Base-by-base conservation (phyloP, 2,329 filamentous ascomycete species). In the Aspergillus transmontanensis region DNA sequence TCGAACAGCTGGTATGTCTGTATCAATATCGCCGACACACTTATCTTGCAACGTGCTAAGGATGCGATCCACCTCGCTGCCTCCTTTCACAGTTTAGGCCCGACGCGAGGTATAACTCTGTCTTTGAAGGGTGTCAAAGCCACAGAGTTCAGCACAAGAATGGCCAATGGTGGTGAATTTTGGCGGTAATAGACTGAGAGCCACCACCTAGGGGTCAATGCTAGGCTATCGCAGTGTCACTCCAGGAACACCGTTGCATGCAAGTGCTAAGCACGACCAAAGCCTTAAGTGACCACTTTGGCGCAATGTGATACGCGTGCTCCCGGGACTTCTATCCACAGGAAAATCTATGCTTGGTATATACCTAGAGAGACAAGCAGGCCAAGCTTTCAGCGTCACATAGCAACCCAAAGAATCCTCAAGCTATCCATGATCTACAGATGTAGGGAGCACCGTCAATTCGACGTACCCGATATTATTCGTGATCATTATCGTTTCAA, bases 371-470 rank as follows among this genome's bases (percentile, higher is more conserved):
- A 19, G 64, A 58, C 61, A 68, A 61, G 26, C 64, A 66, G 43
- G 64, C 56, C 21, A 85, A 87, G 58, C 80, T 81, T 74, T 89
- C 87, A 3, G 86, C 75, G 67, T 89, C 87, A 71, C 85, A 88
- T 68, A 73, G 74, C 7, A 81, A 64, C 3, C 82, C 82, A 6
- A 26, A 28, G 21, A 11, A 6, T 14, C 14, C 12, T 7, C 6
- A 28, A 26, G 23, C 2, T 46, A 11, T 48, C 16, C 5, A 26
- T 48, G 21, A 7, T 48, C 12, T 48, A 48, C 45, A 26, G 23
- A 28, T 26, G 45, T 23, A 26, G 21, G 12, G 23, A 16, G 23
- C 10, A 48, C 23, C 45, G 21, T 48, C 9, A 23, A 14, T 28
- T 26, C 11, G 10, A 26, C 12, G 14, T 32, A 11, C 30, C 28